Conservation (phyloP, 1,284 basidiomycete genomes). For the Cutaneotrichosporon cavernicola region DNA sequence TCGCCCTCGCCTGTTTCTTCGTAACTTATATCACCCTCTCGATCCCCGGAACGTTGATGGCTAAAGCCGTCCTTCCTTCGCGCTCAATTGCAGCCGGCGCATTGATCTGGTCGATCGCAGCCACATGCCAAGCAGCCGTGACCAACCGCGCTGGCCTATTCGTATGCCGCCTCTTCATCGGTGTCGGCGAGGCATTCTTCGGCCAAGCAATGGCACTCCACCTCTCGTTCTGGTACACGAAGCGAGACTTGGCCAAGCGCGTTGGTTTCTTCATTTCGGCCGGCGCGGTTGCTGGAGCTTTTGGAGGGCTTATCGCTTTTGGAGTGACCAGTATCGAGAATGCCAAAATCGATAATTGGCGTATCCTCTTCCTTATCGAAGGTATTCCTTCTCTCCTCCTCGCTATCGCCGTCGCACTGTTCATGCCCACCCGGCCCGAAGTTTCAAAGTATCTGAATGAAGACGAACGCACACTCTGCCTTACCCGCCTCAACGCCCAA, state of each 20-base stretch:
- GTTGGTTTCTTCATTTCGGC: conserved; percentile 55
- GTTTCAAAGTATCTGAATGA: conserved; percentile 68
- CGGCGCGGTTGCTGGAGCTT: conserved; percentile 49
- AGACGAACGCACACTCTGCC: conserved; percentile 67
- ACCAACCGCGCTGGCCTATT: conserved; percentile 47
- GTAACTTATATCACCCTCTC: conserved; percentile 52
- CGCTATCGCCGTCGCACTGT: conserved; percentile 63
- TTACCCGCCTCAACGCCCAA: conserved; percentile 71
- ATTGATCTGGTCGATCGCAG: conserved; percentile 53
- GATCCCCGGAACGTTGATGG: conserved; percentile 45
- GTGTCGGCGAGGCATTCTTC: conserved; percentile 50
- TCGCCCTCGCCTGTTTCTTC: conserved; percentile 52
- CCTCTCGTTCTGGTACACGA: conserved; percentile 50
- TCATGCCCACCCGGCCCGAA: conserved; percentile 76
- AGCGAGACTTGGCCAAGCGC: conserved; percentile 53
- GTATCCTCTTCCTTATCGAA: conserved; percentile 59
- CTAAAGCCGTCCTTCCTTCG: conserved; percentile 49
- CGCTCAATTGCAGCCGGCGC: conserved; percentile 52
- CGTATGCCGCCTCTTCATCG: conserved; percentile 53
- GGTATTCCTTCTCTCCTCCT: conserved; percentile 61
- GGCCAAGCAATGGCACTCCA: conserved; percentile 51
- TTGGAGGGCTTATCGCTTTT: conserved; percentile 50
- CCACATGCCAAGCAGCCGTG: conserved; percentile 51
- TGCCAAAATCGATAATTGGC: conserved; percentile 38
- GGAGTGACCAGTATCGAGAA: conserved; percentile 48